Percentiles rank a stretch among this genome's conserved stretches.
Conservation (phyloP, 2,329 filamentous ascomycete genomes). For the Colletotrichum chlorophyti region DNA sequence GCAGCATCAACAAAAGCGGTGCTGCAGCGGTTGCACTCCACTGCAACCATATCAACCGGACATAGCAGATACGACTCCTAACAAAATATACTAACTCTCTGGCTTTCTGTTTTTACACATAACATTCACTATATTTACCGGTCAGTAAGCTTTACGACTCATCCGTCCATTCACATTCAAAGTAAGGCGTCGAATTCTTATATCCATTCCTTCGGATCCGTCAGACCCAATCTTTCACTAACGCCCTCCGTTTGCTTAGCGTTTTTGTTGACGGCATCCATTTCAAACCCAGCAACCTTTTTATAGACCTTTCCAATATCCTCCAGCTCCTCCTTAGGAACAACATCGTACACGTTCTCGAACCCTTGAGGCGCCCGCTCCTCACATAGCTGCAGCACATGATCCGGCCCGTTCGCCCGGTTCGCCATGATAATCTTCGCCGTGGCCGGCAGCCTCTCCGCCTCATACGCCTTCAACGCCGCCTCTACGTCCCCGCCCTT, state of each 20-base stretch:
- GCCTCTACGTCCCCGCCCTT: not conserved
- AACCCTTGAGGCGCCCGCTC: conserved; percentile 13
- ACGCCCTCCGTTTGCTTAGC: not conserved
- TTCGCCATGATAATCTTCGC: conserved; percentile 13
- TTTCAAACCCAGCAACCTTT: conserved; percentile 16
- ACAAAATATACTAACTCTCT: too few relatives aligned
- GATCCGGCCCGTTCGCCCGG: conserved; percentile 10
- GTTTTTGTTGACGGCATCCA: conserved; percentile 10
- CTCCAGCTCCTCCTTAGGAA: conserved; percentile 8
- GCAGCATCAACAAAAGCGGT: too few relatives aligned
- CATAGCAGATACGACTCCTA: too few relatives aligned
- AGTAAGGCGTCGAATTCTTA: too few relatives aligned
- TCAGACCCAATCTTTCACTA: not conserved
- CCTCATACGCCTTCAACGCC: conserved; percentile 7
- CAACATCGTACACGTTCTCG: conserved; percentile 8
- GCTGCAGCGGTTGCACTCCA: too few relatives aligned
- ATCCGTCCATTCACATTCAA: too few relatives aligned
- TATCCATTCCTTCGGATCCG: conserved; percentile 6
- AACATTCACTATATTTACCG: too few relatives aligned
- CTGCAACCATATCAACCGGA: too few relatives aligned
- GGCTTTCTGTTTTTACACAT: too few relatives aligned
- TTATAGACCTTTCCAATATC: conserved; percentile 12
- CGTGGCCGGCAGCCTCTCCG: conserved; percentile 10
- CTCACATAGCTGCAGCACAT: conserved; percentile 13
- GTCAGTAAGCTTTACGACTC: too few relatives aligned